Conservation (phyloP, 2,329 filamentous ascomycete species). For the Fusarium nematophilum region DNA sequence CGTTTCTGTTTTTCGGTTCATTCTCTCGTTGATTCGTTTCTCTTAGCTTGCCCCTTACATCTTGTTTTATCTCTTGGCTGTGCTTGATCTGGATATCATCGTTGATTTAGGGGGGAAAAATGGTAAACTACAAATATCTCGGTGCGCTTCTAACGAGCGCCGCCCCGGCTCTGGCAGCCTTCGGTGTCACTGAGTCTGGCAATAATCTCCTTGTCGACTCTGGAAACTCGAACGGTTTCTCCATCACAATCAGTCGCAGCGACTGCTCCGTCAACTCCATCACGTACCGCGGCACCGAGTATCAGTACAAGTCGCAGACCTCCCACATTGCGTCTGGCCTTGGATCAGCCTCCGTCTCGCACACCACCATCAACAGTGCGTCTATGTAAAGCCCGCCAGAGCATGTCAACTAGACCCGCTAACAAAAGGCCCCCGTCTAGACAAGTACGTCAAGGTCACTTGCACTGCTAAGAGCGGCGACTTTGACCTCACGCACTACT, state of each 20-base stretch:
- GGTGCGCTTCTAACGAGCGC: conserved; percentile 44
- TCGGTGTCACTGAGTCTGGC: conserved; percentile 55
- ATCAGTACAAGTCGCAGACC: conserved; percentile 61
- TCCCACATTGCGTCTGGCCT: conserved; percentile 56
- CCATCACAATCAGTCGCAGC: conserved; percentile 62
- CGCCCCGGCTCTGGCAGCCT: conserved; percentile 51
- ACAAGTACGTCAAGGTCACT: conserved; percentile 69
- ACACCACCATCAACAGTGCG: conserved; percentile 50
- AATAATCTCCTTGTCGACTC: conserved; percentile 60
- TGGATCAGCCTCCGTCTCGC: conserved; percentile 65
- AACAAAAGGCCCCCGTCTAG: conserved; percentile 12
- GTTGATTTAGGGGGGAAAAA: conserved; percentile 15
- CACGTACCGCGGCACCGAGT: conserved; percentile 67
- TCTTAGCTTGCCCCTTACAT: neutral
- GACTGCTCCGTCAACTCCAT: conserved; percentile 75
- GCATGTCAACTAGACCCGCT: neutral
- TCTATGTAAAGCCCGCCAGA: conserved; percentile 5
- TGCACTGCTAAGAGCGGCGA: conserved; percentile 64
- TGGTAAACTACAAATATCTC: conserved; percentile 40
- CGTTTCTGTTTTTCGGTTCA: neutral
- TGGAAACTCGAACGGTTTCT: conserved; percentile 59
- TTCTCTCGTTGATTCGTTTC: conserved; percentile 5
- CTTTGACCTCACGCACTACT: conserved; percentile 68
- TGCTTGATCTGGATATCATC: conserved; percentile 26
- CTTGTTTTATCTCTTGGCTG: neutral